Base-by-base conservation (phyloP, 2,329 filamentous ascomycete species). In the Fusarium setosum region DNA sequence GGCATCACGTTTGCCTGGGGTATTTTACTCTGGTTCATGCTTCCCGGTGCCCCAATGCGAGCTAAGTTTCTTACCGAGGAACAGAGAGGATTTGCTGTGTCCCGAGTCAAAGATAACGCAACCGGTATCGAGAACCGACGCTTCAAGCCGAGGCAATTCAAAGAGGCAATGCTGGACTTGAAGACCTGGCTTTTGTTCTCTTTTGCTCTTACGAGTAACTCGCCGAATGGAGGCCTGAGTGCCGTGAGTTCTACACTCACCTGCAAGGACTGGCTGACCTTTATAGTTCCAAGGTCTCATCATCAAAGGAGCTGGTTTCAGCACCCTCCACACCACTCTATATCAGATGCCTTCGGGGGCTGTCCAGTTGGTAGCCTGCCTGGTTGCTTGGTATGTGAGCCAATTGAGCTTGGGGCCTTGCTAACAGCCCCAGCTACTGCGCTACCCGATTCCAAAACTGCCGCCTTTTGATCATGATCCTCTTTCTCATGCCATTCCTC, bases 151-250 rank as follows among this genome's bases (percentile, higher is more conserved):
- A 72, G 75, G 11, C 83, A 85, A 61, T 80, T 86, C 23, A 73
- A 75, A 12, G 83, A 86, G 65, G 82, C 82, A 0, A 67, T 82
- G 1, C 45, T 72, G 4, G 87, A 89, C 64, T 80, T 85, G 0
- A 88, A 89, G 74, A 86, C 85, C 0, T 89, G 86, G 85, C 78
- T 88, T 15, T 69, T 89, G 6, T 86, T 87, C 57, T 62, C 87
- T 1, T 79, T 88, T 20, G 79, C 81, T 10, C 59, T 87, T 2
- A 73, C 82, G 2, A 83, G 79, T 9, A 82, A 84, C 69, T 86
- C 87, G 2, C 85, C 86, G 4, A 88, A 87, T 53, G 86, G 86
- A 17, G 86, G 86, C 0, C 21, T 69, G 1, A 65, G 61, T 2
- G 67, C 67, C 5, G 67, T 70, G 23, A 34, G 67, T 44, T 2